Conservation (phyloP, 2,329 filamentous ascomycete genomes). For the Penicillium sp. region DNA sequence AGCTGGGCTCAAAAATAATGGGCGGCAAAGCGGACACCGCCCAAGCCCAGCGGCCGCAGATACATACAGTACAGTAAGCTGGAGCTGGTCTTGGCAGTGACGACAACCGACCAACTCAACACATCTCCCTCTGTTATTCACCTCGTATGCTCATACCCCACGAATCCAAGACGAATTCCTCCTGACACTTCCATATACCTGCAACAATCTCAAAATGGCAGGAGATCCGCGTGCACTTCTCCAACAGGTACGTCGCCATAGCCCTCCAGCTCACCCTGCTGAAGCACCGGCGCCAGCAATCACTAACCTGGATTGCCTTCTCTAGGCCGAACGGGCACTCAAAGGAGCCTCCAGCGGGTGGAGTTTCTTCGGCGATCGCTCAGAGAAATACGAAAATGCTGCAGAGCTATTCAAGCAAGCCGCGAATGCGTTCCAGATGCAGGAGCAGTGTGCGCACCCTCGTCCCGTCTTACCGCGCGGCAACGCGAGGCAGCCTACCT, state of each 20-base stretch:
- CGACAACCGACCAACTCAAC: constrained; percentile 5
- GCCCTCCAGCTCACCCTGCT: constrained; percentile 19
- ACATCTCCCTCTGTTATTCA: neutral
- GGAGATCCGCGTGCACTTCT: constrained; percentile 79
- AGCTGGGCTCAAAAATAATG: neutral
- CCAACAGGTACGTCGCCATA: constrained; percentile 66
- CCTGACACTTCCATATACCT: neutral
- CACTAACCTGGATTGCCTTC: constrained; percentile 33
- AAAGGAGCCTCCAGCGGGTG: constrained; percentile 78
- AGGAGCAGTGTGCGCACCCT: constrained; percentile 71
- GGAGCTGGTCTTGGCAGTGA: constrained; percentile 8
- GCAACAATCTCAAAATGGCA: constrained; percentile 60
- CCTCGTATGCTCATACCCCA: neutral
- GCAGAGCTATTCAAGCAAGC: constrained; percentile 87
- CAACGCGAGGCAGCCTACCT: neutral
- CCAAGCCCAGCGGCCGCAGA: neutral
- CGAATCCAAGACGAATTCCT: neutral
- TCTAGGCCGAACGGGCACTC: constrained; percentile 83
- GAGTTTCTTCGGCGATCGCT: constrained; percentile 82
- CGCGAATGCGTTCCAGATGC: constrained; percentile 88
- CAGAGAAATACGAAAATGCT: constrained; percentile 89
- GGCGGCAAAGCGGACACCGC: neutral
- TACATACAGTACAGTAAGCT: too few relatives aligned
- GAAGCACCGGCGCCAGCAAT: constrained; percentile 27
- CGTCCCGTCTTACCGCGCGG: constrained; percentile 1